Conservation (phyloP, 1,139 yeast species). For the Nematodospora anomalae region DNA sequence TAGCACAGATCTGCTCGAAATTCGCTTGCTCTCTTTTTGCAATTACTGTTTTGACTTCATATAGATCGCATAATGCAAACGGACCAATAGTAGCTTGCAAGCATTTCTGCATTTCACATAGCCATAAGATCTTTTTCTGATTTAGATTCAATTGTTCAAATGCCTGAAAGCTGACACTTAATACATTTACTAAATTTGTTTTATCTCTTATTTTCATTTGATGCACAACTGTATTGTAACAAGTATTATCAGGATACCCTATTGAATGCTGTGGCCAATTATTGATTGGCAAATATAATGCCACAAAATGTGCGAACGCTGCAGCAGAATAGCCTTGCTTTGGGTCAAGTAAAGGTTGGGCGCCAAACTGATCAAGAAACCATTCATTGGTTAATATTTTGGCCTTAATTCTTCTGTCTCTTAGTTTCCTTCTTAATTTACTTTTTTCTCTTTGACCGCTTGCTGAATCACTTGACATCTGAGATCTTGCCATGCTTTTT, state of each 20-base stretch:
- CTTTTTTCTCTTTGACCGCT: constrained; percentile 20
- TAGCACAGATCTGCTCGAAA: constrained; percentile 18
- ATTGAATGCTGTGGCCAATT: constrained; percentile 16
- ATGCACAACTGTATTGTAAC: constrained; percentile 7
- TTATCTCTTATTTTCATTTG: constrained; percentile 2
- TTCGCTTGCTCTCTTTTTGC: constrained; percentile 14
- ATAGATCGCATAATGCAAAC: constrained; percentile 15
- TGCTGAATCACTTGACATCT: constrained; percentile 15
- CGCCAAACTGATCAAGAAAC: constrained; percentile 19
- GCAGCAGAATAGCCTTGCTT: constrained; percentile 4
- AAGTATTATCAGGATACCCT: constrained; percentile 9
- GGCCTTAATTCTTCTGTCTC: constrained; percentile 24
- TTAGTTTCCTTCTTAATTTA: constrained; percentile 19
- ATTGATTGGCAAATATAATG: constrained; percentile 19
- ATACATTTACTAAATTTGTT: constrained; percentile 2
- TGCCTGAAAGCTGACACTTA: constrained; percentile 11
- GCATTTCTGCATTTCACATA: constrained; percentile 11
- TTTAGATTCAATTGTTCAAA: constrained; percentile 13
- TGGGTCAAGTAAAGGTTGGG: constrained; percentile 8
- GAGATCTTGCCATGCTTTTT: constrained; percentile 17
- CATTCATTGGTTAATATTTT: constrained; percentile 19
- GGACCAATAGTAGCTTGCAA: constrained; percentile 15
- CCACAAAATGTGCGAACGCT: constrained; percentile 17
- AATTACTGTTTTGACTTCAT: constrained; percentile 15
- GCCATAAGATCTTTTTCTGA: constrained; percentile 15